Evolutionary conservation across 2,329 filamentous ascomycete species (phyloP).

Genomic region (Clonostachys rhizophaga): DNA sequence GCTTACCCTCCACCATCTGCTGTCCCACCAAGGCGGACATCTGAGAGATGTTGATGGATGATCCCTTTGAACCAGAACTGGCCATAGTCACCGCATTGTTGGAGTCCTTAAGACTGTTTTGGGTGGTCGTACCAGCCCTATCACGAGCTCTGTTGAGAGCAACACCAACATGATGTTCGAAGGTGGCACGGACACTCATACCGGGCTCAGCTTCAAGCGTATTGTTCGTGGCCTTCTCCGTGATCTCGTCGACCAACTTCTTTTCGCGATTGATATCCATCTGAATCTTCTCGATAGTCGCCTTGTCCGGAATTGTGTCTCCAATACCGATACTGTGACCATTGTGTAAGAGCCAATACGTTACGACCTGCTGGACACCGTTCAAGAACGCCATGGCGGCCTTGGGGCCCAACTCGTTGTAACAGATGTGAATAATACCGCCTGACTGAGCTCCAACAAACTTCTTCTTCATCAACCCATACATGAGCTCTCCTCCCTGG

Average conservation of each 20-base stretch:
- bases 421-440: conserved; percentile 93
- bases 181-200: conserved; percentile 98
- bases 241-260: conserved; percentile 70
- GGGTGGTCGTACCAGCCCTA: conserved; percentile 86
- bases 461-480: conserved; percentile 90
- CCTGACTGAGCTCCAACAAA: conserved; percentile 83
- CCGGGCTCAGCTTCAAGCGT: conserved; percentile 87
- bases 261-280: conserved; percentile 79
- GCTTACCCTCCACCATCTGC: conserved; percentile 96
- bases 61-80: conserved; percentile 94
- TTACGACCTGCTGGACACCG: conserved; percentile 88
- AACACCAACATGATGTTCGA: conserved; percentile 95
- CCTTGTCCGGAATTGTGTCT: conserved; percentile 88
- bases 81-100: conserved; percentile 99
- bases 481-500: conserved; percentile 83
- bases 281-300: conserved; percentile 81
- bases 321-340: conserved; percentile 98
- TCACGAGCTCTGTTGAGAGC: conserved; percentile 95
- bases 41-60: conserved; percentile 98
- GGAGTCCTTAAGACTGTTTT: conserved; percentile 86
- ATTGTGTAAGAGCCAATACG: conserved; percentile 95
- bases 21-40: conserved; percentile 98
- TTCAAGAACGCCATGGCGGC: conserved; percentile 95
- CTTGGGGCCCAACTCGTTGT: conserved; percentile 85
- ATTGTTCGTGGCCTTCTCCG: conserved; percentile 76